Evolutionary conservation across 129 eudicot species (phyloP).

Genomic region (Logfia minima): DNA sequence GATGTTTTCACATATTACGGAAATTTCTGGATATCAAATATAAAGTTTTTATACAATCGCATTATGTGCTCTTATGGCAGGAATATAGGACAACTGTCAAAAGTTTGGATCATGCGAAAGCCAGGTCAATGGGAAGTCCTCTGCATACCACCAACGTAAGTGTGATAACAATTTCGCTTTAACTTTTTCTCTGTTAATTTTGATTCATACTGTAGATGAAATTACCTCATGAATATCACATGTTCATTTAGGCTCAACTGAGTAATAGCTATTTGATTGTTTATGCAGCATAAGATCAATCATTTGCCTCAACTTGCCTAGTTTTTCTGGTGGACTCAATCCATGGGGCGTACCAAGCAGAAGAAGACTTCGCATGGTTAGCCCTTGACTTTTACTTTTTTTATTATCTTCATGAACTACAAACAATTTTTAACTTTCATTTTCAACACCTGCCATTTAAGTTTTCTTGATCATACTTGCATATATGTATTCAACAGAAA

Average conservation of each 20-base stretch:
- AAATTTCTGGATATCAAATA: not conserved
- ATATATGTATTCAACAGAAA: conserved; percentile 40
- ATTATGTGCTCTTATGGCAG: conserved; percentile 33
- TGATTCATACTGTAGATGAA: conserved; percentile 9
- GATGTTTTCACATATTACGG: not conserved
- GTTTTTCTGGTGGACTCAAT: conserved; percentile 94
- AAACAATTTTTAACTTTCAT: not conserved
- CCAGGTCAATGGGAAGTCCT: conserved; percentile 68
- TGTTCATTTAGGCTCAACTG: not conserved
- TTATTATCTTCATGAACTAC: not conserved
- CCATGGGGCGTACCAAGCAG: conserved; percentile 87
- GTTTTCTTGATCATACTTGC: conserved; percentile 2
- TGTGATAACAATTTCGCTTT: not conserved
- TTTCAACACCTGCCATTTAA: conserved; percentile 8
- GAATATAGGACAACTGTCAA: conserved; percentile 67
- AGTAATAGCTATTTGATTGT: conserved; percentile 1
- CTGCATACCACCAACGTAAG: conserved; percentile 55
- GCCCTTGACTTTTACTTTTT: conserved; percentile 19
- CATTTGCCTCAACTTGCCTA: conserved; percentile 87
- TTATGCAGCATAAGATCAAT: conserved; percentile 75
- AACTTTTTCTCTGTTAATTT: not conserved
- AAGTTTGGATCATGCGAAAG: conserved; percentile 64
- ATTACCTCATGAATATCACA: not conserved
- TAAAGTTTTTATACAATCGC: not conserved
- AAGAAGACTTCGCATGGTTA: conserved; percentile 53